These are phyloP conservation scores for Casaregolazyma lundiana DNA, from an alignment of 1,139 yeast species.

Conservation along the genomic window DNA sequence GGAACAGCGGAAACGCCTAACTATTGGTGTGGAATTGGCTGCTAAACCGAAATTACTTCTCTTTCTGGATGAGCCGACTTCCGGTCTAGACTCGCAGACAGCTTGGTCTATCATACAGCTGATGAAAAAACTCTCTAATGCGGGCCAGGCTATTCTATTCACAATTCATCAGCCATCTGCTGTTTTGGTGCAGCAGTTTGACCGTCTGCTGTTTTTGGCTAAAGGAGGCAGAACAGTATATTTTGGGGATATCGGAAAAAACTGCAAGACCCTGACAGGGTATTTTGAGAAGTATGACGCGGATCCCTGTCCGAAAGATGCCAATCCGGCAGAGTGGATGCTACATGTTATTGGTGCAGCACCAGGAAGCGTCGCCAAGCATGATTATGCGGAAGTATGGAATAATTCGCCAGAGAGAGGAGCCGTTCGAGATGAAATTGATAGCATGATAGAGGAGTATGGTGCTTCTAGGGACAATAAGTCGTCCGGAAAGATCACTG, in stretches of 20 bases:
- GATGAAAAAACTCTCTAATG: constrained; percentile 67
- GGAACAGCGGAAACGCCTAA: constrained; percentile 79
- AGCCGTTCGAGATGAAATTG: constrained; percentile 35
- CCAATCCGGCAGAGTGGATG: constrained; percentile 86
- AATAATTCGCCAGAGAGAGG: constrained; percentile 50
- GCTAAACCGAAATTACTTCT: constrained; percentile 79
- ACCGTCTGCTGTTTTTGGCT: constrained; percentile 64
- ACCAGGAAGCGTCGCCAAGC: constrained; percentile 64
- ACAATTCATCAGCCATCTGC: constrained; percentile 87
- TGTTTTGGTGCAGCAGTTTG: constrained; percentile 68
- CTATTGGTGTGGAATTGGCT: constrained; percentile 82
- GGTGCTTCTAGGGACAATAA: constrained; percentile 20
- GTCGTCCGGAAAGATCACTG: constrained; percentile 22
- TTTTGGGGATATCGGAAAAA: constrained; percentile 72
- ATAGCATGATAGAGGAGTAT: constrained; percentile 21
- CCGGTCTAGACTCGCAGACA: constrained; percentile 88
- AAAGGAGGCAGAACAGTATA: constrained; percentile 76
- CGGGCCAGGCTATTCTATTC: constrained; percentile 79
- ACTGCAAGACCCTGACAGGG: constrained; percentile 54
- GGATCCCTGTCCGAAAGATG: constrained; percentile 56
- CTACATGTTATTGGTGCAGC: constrained; percentile 76
- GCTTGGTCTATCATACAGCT: constrained; percentile 83
- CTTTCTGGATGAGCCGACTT: constrained; percentile 89
- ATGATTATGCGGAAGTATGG: constrained; percentile 68
- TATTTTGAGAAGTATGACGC: constrained; percentile 73